Percentiles rank a stretch among this genome's conserved stretches.
Evolutionary conservation across 495 filamentous ascomycete species (phyloP).

Genomic region (Podospora appendiculata): DNA sequence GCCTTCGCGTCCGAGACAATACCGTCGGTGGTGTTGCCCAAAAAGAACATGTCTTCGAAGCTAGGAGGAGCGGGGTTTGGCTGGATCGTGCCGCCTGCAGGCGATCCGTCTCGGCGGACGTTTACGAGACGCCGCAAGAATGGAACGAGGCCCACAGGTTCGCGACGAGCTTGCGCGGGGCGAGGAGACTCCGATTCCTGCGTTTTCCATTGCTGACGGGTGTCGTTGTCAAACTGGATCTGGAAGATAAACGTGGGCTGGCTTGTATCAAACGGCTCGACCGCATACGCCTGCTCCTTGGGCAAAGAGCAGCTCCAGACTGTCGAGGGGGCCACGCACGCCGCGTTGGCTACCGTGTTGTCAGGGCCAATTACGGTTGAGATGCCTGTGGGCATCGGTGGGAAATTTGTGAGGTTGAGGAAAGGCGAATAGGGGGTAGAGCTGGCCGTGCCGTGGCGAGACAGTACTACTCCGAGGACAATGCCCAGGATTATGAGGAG

Average conservation of each 20-base stretch:
- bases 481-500: slow-evolving; percentile 52
- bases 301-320: slow-evolving; percentile 81
- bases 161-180: slow-evolving; percentile 1
- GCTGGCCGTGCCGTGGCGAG: slow-evolving; percentile 32
- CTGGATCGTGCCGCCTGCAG: slow-evolving; percentile 28
- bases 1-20: slow-evolving; percentile 49
- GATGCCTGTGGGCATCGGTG: slow-evolving; percentile 77
- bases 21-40: slow-evolving; percentile 77
- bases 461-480: slow-evolving; percentile 53
- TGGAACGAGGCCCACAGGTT: slow-evolving; percentile 2
- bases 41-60: slow-evolving; percentile 61
- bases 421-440: slow-evolving; percentile 40
- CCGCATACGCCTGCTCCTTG: slow-evolving; percentile 58
- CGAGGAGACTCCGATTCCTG: slow-evolving; percentile 7
- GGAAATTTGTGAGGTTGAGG: slow-evolving; percentile 79
- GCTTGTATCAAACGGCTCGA: slow-evolving; percentile 50
- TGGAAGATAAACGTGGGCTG: slow-evolving; percentile 73
- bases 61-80: slow-evolving; percentile 53
- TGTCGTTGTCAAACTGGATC: slow-evolving; percentile 72
- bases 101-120: not conserved
- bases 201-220: slow-evolving; percentile 36
- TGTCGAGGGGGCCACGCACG: slow-evolving; percentile 59
- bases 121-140: slow-evolving; percentile 2
- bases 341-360: slow-evolving; percentile 40
- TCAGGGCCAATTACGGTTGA: slow-evolving; percentile 65